Base-by-base conservation (phyloP, 345 rosid species). In the Euphorbia lathyris region DNA sequence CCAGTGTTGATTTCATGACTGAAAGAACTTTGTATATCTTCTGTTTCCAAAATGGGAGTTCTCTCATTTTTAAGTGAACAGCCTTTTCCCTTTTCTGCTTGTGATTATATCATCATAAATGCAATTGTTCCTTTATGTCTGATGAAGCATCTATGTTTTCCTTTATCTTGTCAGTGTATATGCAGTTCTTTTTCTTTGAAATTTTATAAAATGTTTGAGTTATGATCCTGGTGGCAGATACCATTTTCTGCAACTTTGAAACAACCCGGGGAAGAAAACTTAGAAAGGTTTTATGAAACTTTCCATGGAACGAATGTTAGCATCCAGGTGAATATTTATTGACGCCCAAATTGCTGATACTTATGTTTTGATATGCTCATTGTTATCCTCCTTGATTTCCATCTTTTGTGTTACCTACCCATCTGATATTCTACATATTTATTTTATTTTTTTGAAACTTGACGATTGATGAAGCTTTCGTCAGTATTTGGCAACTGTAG, bases 401-500 rank as follows among this genome's bases (percentile, higher is more conserved):
- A 9, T 40, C 9, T 42, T 29, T 4, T 47, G 10, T 48, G n/a
- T 11, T 9, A 25, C 47, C 55, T 47, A 30, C 2, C 19, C 16
- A 14, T 71, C 60, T 58, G 9, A 65, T 55, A 65, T 34, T 36
- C 12, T 40, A 51, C 17, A 0, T n/a, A 16, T 20, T 51, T 20
- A 20, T 9, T 48, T 29, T 62, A n/a, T 36, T 47, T 5, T 22
- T 3, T 63, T 70, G 3, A 47, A 16, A 25, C 29, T 16, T 72
- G 64, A 66, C 77, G 19, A 61, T 80, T 78, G 64, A 84, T 69
- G 76, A 77, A 76, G 78, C 67, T 60, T 84, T 86, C 79, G 73
- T 66, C 70, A 93, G 98, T 93, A 89, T 86, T 77, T 93, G 86
- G 62, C 80, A 47, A 89, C 89, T 83, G 91, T 75, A 83, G 98